Base-by-base conservation (phyloP, 805 yeast species). In the Ogataea thermomethanolica region DNA sequence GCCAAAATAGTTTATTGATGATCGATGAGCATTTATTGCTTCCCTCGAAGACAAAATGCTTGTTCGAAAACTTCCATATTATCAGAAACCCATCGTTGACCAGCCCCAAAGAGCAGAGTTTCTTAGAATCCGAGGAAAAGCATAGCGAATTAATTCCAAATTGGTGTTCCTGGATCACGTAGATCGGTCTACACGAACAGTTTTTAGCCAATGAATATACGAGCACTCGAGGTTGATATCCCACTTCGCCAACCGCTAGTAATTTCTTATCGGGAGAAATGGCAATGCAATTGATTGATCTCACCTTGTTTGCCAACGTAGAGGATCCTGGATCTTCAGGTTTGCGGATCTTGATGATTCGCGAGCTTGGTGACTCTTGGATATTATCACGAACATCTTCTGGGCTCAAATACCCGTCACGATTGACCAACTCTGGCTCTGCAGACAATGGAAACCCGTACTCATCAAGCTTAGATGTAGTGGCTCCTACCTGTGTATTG, bases 171-270 rank as follows among this genome's bases (percentile, higher is more conserved):
- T 67, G 60, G 1, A 80, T 70, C 11, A 72, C 64, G 7, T 75
- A 73, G 6, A 79, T 56, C 1, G 87, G 85, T n/a, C 54, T 58
- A 5, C 61, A 52, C 9, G 65, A 52, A 33, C 77, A 67, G 45
- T 70, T 70, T 11, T 71, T 65, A 0, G 81, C 79, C 11, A 79
- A 59, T 2, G 85, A 78, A 51, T 71, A 82, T 10, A 82, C 49
- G 14, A 81, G 59, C 2, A 84, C 69, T 13, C 89, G 64, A 1
- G 91, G 91, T 47, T 72, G 77, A 45, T 79, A 79, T 0, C 90
- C 90, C 0, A 71, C 58, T 53, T 84, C 91, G 2, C 91, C 91
- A 11, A 81, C 76, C 0, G 88, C 88, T 20, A 84, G 56, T 4
- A 76, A 49, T 32, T 59, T 66, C 27, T 65, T 69, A 53, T 76